Conservation (phyloP, 768 basidiomycete species). For the Tylopilus felleus region DNA sequence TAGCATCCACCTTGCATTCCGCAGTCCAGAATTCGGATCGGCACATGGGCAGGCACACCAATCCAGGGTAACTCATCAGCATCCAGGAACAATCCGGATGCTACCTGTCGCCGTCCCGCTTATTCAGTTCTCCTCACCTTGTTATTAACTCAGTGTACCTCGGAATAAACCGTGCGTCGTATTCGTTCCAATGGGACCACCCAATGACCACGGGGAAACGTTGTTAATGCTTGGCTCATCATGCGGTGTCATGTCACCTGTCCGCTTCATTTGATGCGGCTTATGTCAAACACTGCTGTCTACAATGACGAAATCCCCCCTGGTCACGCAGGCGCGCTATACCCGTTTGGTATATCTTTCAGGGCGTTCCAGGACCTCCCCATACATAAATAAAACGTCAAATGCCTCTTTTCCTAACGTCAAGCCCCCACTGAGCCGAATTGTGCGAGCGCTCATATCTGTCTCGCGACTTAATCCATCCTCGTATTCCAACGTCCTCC, state of each 20-base stretch:
- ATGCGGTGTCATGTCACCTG: background rate
- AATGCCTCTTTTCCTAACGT: background rate
- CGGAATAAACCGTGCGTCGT: too few species aligned
- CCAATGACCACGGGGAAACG: background rate
- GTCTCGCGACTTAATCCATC: background rate
- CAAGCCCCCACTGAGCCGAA: background rate
- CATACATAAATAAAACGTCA: background rate
- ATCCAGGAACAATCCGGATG: background rate
- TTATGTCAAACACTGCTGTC: background rate
- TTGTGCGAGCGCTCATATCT: background rate
- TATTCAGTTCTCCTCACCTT: background rate
- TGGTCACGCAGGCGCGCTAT: conserved; percentile 8
- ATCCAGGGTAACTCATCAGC: too few species aligned
- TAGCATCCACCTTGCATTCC: too few species aligned
- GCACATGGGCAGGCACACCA: too few species aligned
- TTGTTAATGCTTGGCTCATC: background rate
- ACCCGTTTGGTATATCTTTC: conserved; percentile 7
- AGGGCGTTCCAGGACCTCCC: background rate
- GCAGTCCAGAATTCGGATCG: too few species aligned
- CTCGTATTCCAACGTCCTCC: background rate
- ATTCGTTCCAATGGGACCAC: too few species aligned
- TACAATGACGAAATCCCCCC: conserved; percentile 9
- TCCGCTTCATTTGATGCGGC: background rate
- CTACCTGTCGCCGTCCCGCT: too few species aligned
- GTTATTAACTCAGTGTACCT: background rate